phyloP scores from a whole-genome alignment of 2,329 filamentous ascomycete genomes.

The Chrysoporthe cubensis region DNA sequence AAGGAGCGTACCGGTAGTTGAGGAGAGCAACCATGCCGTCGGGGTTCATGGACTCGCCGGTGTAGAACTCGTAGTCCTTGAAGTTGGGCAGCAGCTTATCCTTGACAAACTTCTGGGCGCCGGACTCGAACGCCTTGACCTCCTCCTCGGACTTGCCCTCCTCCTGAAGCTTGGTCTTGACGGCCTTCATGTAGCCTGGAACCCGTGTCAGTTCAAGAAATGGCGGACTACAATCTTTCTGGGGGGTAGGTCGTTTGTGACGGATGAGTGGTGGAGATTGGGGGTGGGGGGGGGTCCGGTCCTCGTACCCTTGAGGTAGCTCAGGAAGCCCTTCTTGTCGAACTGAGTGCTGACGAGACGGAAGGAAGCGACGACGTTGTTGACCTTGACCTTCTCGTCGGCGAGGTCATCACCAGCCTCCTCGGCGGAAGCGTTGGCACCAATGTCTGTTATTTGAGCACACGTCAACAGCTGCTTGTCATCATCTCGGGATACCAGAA shows the following conservation, averaged over 20 bases:
- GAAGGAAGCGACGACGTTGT: conserved; percentile 94
- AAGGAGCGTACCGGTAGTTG: conserved; percentile 72
- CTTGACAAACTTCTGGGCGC: conserved; percentile 76
- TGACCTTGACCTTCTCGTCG: conserved; percentile 73
- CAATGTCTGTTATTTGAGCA: conserved; percentile 63
- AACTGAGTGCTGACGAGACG: conserved; percentile 77
- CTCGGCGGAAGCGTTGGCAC: conserved; percentile 97
- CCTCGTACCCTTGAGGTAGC: conserved; percentile 79
- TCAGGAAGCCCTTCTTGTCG: conserved; percentile 86
- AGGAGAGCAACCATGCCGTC: conserved; percentile 94
- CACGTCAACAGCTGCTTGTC: background rate
- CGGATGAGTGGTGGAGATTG: background rate
- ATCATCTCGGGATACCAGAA: background rate
- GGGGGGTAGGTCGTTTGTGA: background rate
- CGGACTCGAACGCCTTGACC: conserved; percentile 79
- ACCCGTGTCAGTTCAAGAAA: conserved; percentile 15
- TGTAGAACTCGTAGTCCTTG: conserved; percentile 95
- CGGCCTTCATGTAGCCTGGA: conserved; percentile 82
- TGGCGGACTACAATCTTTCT: background rate
- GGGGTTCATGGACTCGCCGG: conserved; percentile 88
- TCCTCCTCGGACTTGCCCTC: conserved; percentile 61
- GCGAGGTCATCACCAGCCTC: conserved; percentile 78
- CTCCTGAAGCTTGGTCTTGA: conserved; percentile 72
- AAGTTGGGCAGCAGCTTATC: conserved; percentile 81
- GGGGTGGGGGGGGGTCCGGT: conserved; percentile 7